Base-by-base conservation (phyloP, 495 filamentous ascomycete genomes). In the Penicillium herquei region DNA sequence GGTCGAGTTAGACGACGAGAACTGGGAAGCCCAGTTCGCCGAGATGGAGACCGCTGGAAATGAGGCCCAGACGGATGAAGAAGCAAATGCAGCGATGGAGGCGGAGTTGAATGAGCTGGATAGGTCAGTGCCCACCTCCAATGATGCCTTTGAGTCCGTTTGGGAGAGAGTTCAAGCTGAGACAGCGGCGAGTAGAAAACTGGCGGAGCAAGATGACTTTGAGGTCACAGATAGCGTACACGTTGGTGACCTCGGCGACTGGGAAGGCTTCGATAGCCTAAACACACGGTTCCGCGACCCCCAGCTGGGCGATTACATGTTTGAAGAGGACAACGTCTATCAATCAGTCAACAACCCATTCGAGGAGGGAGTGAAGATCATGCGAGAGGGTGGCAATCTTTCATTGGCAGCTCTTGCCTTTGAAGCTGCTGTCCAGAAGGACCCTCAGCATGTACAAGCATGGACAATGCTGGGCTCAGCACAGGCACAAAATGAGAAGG, bases 401-500 rank as follows among this genome's bases (percentile, higher is more conserved):
- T 96, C 91, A 13, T 79, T 98, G 14, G 94, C 94, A 16, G 91
- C 95, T 2, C 80, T 98, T 21, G 94, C 95, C n/a, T 98, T 98
- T 59, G 94, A 98, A 72, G 90, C 94, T 14, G 95, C 94, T 1
- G 91, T 92, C 2, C 91, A 96, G 68, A 90, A 91, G 73, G 84
- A 96, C 56, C 83, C 90, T 0, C 77, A 88, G 45, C 92, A 97
- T 71, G 82, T 92, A 34, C 89, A 93, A 26, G 94, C 94, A 0
- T 98, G 95, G 94, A 88, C 89, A 9, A 85, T 90, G 65, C 84
- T 98, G 39, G 95, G 94, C 57, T 82, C 84, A 49, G 88, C 91
- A 30, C 94, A 98, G 72, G 95, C 95, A 5, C 94, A 97, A 71
- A 98, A 98, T 71, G 94, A 98, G 66, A 98, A 98, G 72, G 94